phyloP scores from a whole-genome alignment of 805 yeast genomes.

The Saccharomyces jurei region DNA sequence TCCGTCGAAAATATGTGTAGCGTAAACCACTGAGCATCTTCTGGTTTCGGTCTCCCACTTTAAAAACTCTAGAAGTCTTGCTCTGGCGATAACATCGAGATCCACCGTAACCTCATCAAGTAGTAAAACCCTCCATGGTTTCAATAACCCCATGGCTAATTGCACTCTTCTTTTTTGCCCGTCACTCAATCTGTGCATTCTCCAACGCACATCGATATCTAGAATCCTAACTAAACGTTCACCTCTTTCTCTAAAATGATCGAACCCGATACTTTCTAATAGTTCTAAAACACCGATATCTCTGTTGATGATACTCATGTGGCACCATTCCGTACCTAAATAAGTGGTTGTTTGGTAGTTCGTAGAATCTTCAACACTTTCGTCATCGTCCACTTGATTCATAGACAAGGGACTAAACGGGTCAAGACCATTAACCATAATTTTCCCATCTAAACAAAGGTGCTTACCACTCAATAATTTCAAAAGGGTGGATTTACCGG shows the following conservation, averaged over 20 bases:
- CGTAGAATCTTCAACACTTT: slow-evolving; percentile 31
- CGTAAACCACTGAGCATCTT: slow-evolving; percentile 73
- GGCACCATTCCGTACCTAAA: slow-evolving; percentile 96
- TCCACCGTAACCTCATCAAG: slow-evolving; percentile 96
- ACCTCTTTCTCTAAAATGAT: slow-evolving; percentile 63
- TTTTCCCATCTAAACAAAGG: slow-evolving; percentile 62
- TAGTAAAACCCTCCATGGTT: slow-evolving; percentile 83
- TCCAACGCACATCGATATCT: slow-evolving; percentile 84
- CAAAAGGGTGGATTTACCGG: slow-evolving; percentile 88
- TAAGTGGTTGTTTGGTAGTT: slow-evolving; percentile 51
- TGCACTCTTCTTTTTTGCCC: slow-evolving; percentile 95
- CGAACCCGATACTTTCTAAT: slow-evolving; percentile 77
- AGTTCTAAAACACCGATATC: slow-evolving; percentile 83
- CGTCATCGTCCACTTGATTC: slow-evolving; percentile 30
- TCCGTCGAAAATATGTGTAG: slow-evolving; percentile 96
- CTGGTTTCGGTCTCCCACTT: slow-evolving; percentile 64
- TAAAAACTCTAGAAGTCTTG: slow-evolving; percentile 61
- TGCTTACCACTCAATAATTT: slow-evolving; percentile 87
- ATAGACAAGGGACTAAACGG: slow-evolving; percentile 61
- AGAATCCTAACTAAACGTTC: slow-evolving; percentile 66
- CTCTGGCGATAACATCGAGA: slow-evolving; percentile 84
- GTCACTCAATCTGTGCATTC: slow-evolving; percentile 85
- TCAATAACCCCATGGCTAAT: slow-evolving; percentile 81
- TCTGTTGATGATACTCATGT: slow-evolving; percentile 78
- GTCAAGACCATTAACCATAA: slow-evolving; percentile 72